These are phyloP conservation scores for Neofusicoccum laricinum DNA, from an alignment of 2,329 filamentous ascomycete genomes.

Conservation along the genomic window DNA sequence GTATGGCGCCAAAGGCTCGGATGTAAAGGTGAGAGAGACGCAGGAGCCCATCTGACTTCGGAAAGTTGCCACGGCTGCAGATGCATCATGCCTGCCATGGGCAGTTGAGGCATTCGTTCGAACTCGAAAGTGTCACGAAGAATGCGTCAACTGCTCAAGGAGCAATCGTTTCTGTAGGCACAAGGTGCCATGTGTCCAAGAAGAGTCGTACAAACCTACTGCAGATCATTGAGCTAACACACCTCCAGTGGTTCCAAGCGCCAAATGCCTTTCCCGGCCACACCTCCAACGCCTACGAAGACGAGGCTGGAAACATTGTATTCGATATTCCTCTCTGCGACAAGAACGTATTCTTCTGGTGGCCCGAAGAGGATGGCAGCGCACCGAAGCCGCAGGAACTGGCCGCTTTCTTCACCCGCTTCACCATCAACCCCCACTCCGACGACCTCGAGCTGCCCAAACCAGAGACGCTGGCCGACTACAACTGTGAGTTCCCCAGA, in stretches of 20 bases:
- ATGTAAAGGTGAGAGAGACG: constrained; percentile 12
- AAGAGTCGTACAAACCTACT: too few species aligned
- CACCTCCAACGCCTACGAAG: constrained; percentile 38
- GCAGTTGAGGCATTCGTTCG: too few species aligned
- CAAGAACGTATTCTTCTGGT: constrained; percentile 45
- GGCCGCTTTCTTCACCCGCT: constrained; percentile 18
- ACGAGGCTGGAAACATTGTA: constrained; percentile 26
- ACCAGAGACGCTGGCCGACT: constrained; percentile 21
- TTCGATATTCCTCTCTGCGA: constrained; percentile 38
- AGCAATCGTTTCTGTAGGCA: too few species aligned
- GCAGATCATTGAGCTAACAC: not conserved
- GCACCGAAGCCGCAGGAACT: constrained; percentile 28
- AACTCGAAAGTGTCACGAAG: too few species aligned
- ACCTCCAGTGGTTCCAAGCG: constrained; percentile 33
- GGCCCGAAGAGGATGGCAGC: constrained; percentile 37
- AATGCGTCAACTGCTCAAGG: too few species aligned
- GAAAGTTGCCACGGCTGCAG: too few species aligned
- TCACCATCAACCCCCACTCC: constrained; percentile 26
- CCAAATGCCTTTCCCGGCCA: constrained; percentile 38
- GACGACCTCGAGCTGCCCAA: constrained; percentile 24
- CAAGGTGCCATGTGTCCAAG: too few species aligned
- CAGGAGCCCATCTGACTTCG: too few species aligned
- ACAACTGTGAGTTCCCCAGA: constrained; percentile 50
- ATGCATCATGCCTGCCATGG: too few species aligned
- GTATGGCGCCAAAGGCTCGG: constrained; percentile 14